Conservation (phyloP, 2,329 filamentous ascomycete species). For the Colletotrichum euphorbiae region DNA sequence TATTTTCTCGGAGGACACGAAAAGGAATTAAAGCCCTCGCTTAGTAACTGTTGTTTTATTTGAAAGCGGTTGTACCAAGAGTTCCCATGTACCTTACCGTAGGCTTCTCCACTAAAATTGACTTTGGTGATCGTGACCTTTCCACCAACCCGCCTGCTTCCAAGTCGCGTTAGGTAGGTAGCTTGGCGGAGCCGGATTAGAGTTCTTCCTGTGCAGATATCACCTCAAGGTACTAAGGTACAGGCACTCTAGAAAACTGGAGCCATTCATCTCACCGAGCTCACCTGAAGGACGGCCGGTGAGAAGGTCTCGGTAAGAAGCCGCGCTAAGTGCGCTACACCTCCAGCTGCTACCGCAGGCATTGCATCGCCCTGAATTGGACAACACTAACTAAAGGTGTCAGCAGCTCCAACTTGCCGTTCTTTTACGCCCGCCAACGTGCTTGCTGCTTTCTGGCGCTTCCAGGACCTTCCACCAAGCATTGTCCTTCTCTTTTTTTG, state of each 20-base stretch:
- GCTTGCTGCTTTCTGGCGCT: not conserved
- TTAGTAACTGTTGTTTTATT: no score
- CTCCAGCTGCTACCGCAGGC: not conserved
- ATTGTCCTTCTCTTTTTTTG: constrained; percentile 9
- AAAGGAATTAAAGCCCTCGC: not conserved
- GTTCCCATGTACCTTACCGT: no score
- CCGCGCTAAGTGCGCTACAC: constrained; percentile 18
- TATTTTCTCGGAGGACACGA: not conserved
- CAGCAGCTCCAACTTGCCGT: not conserved
- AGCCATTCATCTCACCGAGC: not conserved
- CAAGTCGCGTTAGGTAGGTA: no score
- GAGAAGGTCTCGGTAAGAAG: constrained; percentile 10
- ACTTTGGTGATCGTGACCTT: no score
- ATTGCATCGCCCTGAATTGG: not conserved
- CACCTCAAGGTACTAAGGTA: no score
- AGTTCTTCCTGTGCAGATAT: not conserved
- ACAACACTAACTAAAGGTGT: constrained; percentile 12
- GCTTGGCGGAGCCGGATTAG: not conserved
- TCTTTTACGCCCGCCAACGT: not conserved
- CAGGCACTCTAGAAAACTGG: no score
- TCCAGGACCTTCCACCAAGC: not conserved
- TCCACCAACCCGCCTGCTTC: no score
- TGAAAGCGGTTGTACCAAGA: no score
- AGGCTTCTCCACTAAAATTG: no score
- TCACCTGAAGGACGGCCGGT: not conserved